A percentile compares a stretch with the other conserved stretches of the same genome.
Conservation (phyloP, 2,329 filamentous ascomycete genomes). For the Pseudocercospora ulei region DNA sequence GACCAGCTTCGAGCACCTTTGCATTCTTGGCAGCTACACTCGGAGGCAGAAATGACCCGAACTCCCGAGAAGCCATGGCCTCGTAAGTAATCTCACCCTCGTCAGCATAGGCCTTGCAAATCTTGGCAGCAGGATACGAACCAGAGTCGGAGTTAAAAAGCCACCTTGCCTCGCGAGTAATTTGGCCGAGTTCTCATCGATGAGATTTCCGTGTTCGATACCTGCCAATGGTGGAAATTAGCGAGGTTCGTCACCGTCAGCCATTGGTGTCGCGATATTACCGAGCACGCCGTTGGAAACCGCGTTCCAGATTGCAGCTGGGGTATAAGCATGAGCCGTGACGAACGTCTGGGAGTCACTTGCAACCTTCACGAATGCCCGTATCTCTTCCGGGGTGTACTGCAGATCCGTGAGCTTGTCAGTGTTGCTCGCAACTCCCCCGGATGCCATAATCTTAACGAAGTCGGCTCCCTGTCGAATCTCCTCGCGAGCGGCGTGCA, state of each 20-base stretch:
- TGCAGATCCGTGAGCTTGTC: slow-evolving; percentile 48
- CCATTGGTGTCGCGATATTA: too few relatives aligned
- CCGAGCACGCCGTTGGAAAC: slow-evolving; percentile 48
- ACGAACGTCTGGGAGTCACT: slow-evolving; percentile 45
- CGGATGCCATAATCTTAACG: slow-evolving; percentile 53
- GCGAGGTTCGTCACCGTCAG: too few relatives aligned
- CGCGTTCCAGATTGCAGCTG: slow-evolving; percentile 46
- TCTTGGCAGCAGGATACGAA: slow-evolving; percentile 20
- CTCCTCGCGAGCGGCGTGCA: slow-evolving; percentile 46
- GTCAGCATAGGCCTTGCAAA: background rate
- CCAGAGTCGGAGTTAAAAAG: slow-evolving; percentile 48
- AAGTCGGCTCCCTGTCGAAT: slow-evolving; percentile 50
- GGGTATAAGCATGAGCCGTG: slow-evolving; percentile 51
- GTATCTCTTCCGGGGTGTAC: slow-evolving; percentile 50
- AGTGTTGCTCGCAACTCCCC: slow-evolving; percentile 49
- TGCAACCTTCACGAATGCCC: slow-evolving; percentile 46
- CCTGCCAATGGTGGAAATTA: background rate
- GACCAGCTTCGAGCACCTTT: slow-evolving; percentile 42
- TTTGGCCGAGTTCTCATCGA: slow-evolving; percentile 48
- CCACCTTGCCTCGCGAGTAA: slow-evolving; percentile 45
- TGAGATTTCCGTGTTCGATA: slow-evolving; percentile 53
- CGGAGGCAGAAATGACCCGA: slow-evolving; percentile 39
- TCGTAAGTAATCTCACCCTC: slow-evolving; percentile 37
- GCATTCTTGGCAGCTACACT: slow-evolving; percentile 45
- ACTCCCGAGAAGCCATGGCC: slow-evolving; percentile 42